phyloP scores from a whole-genome alignment of 352 stramenopile genomes.

The Phytophthora meadii region DNA sequence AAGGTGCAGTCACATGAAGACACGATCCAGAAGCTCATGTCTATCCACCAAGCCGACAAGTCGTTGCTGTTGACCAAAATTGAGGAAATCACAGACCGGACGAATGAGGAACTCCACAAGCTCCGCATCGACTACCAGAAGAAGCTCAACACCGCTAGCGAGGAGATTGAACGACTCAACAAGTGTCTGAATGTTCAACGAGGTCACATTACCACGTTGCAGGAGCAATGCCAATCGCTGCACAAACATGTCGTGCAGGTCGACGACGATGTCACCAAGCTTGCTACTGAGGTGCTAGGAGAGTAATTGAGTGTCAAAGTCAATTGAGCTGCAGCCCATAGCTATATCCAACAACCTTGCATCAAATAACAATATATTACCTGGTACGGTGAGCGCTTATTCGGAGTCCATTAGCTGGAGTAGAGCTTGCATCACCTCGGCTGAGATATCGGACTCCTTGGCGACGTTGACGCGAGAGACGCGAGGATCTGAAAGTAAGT shows the following conservation, averaged over 20 bases:
- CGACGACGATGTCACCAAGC: constrained; percentile 86
- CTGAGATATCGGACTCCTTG: constrained; percentile 57
- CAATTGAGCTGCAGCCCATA: not conserved
- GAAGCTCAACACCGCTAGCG: constrained; percentile 80
- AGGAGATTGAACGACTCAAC: constrained; percentile 86
- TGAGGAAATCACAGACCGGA: constrained; percentile 83
- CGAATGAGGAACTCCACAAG: constrained; percentile 79
- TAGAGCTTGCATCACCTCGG: constrained; percentile 62
- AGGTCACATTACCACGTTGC: constrained; percentile 82
- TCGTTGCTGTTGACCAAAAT: constrained; percentile 79
- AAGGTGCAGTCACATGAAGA: constrained; percentile 84
- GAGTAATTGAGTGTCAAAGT: constrained; percentile 43
- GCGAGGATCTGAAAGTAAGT: constrained; percentile 63
- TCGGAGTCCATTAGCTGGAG: constrained; percentile 54
- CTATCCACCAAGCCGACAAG: constrained; percentile 84
- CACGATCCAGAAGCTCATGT: constrained; percentile 87
- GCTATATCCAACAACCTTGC: constrained; percentile 5
- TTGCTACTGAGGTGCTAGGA: constrained; percentile 80
- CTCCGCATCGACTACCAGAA: constrained; percentile 84
- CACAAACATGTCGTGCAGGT: constrained; percentile 88
- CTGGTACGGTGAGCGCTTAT: constrained; percentile 4
- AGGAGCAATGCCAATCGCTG: constrained; percentile 84
- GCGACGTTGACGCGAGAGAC: constrained; percentile 40
- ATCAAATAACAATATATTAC: constrained; percentile 30
- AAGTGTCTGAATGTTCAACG: constrained; percentile 87